A percentile compares a stretch with the other conserved stretches of the same genome.
Conservation (phyloP, 139 green algal genomes). For the Yamagishiella unicocca region DNA sequence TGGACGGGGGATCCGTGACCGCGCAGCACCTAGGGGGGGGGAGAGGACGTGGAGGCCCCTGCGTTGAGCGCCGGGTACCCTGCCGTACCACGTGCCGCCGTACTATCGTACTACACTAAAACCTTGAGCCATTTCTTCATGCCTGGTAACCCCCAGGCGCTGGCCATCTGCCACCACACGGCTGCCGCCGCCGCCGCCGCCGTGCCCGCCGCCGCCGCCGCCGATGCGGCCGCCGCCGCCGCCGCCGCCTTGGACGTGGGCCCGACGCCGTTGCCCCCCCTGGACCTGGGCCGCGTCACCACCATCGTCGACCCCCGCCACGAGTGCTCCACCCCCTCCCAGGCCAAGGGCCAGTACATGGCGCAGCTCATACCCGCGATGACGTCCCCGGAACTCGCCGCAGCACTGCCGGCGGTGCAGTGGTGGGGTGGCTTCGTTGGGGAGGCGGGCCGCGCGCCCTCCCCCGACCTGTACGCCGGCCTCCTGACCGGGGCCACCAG, state of each 20-base stretch:
- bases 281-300: constrained; percentile 53
- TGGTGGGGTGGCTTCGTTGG: constrained; percentile 10
- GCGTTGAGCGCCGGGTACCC: no score
- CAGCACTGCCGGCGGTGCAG: not conserved
- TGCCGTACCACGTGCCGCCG: no score
- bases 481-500: not conserved
- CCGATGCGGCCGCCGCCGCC: not conserved
- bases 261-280: not conserved
- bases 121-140: no score
- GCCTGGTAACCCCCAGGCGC: no score
- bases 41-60: no score
- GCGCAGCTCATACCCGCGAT: constrained; percentile 35
- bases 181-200: not conserved
- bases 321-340: constrained; percentile 48
- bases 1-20: no score
- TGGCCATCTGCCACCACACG: constrained; percentile 1
- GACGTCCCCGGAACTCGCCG: not conserved
- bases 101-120: no score
- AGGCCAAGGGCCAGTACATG: constrained; percentile 41
- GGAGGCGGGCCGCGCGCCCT: constrained; percentile 7
- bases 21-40: no score
- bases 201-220: not conserved
- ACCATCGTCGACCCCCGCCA: constrained; percentile 58
- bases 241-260: not conserved
- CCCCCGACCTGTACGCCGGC: not conserved